Conservation (phyloP, 108 stramenopile species). For the Pseudonitzschia delicatissima region DNA sequence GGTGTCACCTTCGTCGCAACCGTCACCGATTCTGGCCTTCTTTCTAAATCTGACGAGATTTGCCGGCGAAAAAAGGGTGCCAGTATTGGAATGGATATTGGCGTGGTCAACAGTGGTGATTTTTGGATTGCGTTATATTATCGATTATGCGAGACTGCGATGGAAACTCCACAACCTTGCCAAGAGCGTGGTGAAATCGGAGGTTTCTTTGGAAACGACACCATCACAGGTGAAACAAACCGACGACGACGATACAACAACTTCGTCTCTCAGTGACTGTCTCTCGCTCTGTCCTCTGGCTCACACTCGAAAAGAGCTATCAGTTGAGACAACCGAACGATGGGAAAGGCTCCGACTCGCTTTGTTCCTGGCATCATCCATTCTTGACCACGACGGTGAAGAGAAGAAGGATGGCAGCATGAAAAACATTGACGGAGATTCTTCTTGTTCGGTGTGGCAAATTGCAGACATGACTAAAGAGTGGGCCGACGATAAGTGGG, state of each 20-base stretch:
- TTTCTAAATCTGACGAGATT: neutral
- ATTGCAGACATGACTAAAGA: neutral
- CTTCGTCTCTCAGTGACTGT: neutral
- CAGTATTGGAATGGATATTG: slow-evolving; percentile 1
- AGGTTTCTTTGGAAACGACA: neutral
- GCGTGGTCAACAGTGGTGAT: slow-evolving; percentile 7
- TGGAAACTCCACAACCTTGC: neutral
- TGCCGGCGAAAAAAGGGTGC: neutral
- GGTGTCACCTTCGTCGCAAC: neutral
- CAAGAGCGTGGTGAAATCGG: neutral
- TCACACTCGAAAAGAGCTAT: neutral
- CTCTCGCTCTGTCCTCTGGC: slow-evolving; percentile 3
- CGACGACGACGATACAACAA: neutral
- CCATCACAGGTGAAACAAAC: neutral
- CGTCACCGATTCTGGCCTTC: neutral
- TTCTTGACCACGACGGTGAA: neutral
- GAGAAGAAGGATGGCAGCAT: neutral
- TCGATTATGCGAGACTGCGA: slow-evolving; percentile 1
- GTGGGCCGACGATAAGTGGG: slow-evolving; percentile 7
- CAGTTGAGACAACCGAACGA: neutral
- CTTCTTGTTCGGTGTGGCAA: neutral
- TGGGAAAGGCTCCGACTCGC: neutral
- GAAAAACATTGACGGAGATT: too few species aligned
- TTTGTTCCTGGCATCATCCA: neutral
- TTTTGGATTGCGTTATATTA: neutral